Evolutionary conservation across 352 stramenopile species (phyloP).

Genomic region (Globisporangium perplexum): DNA sequence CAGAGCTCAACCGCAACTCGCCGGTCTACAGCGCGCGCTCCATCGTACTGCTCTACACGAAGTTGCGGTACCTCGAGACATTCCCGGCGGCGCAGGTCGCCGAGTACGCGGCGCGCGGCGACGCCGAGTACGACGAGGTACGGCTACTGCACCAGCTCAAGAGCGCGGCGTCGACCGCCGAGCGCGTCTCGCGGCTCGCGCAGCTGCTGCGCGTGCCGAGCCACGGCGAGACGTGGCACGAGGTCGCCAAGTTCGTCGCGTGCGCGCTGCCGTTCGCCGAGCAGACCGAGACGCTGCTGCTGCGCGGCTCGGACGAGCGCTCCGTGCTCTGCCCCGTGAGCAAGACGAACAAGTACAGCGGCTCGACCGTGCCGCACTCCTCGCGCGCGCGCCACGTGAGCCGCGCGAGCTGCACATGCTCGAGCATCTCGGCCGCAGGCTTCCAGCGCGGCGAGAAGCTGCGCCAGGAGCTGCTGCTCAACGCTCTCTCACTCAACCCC

Average conservation of each 20-base stretch:
- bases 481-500: conserved; percentile 78
- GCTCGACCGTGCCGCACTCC: conserved; percentile 59
- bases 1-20: conserved; percentile 74
- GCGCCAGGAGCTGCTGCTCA: conserved; percentile 69
- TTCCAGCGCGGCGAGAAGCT: conserved; percentile 64
- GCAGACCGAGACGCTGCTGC: conserved; percentile 77
- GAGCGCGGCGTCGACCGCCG: conserved; percentile 46
- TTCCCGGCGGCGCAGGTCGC: conserved; percentile 54
- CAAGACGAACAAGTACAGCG: conserved; percentile 89
- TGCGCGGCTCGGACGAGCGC: conserved; percentile 83
- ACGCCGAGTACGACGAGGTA: conserved; percentile 62
- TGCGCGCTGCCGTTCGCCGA: conserved; percentile 76
- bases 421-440: conserved; percentile 57
- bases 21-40: conserved; percentile 73
- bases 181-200: conserved; percentile 62
- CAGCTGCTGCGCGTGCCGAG: conserved; percentile 61
- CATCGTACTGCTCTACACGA: conserved; percentile 81
- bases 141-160: conserved; percentile 55
- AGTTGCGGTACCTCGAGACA: conserved; percentile 79
- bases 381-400: conserved; percentile 30
- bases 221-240: conserved; percentile 69
- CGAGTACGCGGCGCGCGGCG: conserved; percentile 41
- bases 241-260: conserved; percentile 71
- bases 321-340: conserved; percentile 59
- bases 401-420: conserved; percentile 84